phyloP scores from a whole-genome alignment of 1,139 yeast species.

The Protomyces pachydermus region DNA sequence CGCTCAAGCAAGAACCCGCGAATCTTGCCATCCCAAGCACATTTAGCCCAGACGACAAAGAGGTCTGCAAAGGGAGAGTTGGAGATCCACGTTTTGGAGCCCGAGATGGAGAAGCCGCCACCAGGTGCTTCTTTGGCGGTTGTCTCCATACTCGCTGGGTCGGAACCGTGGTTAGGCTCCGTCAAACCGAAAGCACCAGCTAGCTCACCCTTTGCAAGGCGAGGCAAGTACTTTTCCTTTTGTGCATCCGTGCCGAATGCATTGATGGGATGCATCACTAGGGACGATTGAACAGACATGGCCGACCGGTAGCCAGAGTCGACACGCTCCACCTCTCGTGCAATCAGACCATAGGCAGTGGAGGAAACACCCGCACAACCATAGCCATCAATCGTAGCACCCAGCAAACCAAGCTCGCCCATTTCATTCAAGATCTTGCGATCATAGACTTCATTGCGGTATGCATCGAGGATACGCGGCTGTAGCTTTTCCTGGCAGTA shows the following conservation, averaged over 20 bases:
- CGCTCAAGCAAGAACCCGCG: constrained; percentile 46
- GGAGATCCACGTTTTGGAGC: constrained; percentile 48
- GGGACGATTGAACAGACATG: constrained; percentile 47
- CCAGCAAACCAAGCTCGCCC: constrained; percentile 46
- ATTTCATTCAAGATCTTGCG: constrained; percentile 38
- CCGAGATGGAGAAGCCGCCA: constrained; percentile 44
- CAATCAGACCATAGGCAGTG: constrained; percentile 45
- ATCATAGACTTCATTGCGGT: constrained; percentile 43
- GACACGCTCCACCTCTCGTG: constrained; percentile 46
- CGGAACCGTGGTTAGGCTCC: constrained; percentile 47
- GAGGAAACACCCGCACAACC: constrained; percentile 46
- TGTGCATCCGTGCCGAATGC: constrained; percentile 44
- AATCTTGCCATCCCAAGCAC: constrained; percentile 42
- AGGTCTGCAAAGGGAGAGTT: constrained; percentile 48
- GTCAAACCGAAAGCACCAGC: constrained; percentile 47
- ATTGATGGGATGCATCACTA: constrained; percentile 46
- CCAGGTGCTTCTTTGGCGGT: constrained; percentile 42
- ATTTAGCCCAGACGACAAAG: constrained; percentile 45
- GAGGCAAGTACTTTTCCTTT: constrained; percentile 44
- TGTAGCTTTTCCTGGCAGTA: constrained; percentile 43
- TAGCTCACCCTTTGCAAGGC: constrained; percentile 44
- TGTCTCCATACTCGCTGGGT: constrained; percentile 47
- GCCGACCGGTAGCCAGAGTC: constrained; percentile 48
- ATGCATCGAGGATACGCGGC: constrained; percentile 44
- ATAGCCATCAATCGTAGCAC: constrained; percentile 45